Evolutionary conservation across 1,284 basidiomycete species (phyloP), one percentile per base, ranked within the genome.

Genomic region (Leccinum pallidistipes): DNA sequence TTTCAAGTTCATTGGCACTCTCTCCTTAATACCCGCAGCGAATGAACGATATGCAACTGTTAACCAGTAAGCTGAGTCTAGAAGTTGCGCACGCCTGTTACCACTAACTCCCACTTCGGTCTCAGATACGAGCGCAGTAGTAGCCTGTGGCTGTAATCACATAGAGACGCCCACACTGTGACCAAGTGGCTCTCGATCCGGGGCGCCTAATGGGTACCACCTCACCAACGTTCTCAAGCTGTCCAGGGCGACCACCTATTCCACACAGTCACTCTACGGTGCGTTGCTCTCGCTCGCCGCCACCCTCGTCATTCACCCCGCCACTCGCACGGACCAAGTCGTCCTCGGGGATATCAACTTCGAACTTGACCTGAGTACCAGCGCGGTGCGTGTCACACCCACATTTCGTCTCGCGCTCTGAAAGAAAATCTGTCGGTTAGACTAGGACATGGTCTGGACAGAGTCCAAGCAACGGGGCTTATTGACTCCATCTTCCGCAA

Each of bases 401-500:
- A 45, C 43, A 7, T 45, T 5, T 21, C 36, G 14, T 31, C 29
- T 31, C 29, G 29, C 29, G 29, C 29, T 6, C 36, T 38, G 14
- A 38, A 16, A 38, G 14, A 16, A 9, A n/a, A 4, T 47, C 21
- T 24, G 45, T n/a, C 16, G 16, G 10, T 29, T 12, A 55, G 29
- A 31, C 29, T 31, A 8, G 29, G 54, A 86, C 58, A 84, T 91
- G 54, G 90, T 91, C 0, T 91, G 90, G 90, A 76, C 84, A 1
- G 84, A 85, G 59, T 67, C 76, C 6, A 91, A 91, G 69, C 88
- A 91, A 82, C 84, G 27, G 82, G 82, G 14, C 78, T 91, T n/a
- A 81, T 91, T 16, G 87, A 90, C 69, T 90, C 87, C 1, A 80
- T 91, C 29, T 83, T 85, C 62, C 85, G 86, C 53, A 90, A 91